Conservation (phyloP, 768 basidiomycete genomes). For the Ramaria sp. region DNA sequence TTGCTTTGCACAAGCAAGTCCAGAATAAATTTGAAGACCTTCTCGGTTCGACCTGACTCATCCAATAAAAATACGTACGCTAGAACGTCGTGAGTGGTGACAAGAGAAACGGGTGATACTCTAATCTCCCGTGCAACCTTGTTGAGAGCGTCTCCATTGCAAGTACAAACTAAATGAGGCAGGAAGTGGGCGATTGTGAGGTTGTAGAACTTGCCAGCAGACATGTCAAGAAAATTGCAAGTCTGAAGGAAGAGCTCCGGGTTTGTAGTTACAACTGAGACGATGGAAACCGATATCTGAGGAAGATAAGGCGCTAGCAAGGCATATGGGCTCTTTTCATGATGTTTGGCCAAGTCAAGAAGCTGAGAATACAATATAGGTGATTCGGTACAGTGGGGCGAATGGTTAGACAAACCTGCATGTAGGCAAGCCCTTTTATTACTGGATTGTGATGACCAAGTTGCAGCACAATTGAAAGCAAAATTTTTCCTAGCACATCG, state of each 20-base stretch:
- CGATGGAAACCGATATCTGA: constrained; percentile 53
- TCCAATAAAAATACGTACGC: constrained; percentile 56
- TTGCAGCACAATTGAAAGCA: constrained; percentile 55
- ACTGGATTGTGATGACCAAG: constrained; percentile 59
- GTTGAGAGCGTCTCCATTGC: constrained; percentile 48
- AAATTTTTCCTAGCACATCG: constrained; percentile 45
- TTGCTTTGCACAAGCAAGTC: constrained; percentile 41
- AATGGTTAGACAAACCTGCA: constrained; percentile 38
- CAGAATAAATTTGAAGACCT: constrained; percentile 52
- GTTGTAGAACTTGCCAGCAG: constrained; percentile 49
- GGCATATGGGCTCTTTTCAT: constrained; percentile 52
- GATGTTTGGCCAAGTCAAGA: constrained; percentile 40
- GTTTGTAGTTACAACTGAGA: constrained; percentile 45
- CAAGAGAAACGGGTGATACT: constrained; percentile 39
- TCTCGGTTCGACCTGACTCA: constrained; percentile 42
- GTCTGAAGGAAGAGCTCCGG: constrained; percentile 51
- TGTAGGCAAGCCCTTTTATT: constrained; percentile 55
- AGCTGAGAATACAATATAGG: constrained; percentile 32
- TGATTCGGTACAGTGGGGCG: background rate
- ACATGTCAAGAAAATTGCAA: constrained; percentile 56
- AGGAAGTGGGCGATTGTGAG: constrained; percentile 54
- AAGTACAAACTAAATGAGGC: constrained; percentile 56
- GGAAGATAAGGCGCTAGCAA: constrained; percentile 63
- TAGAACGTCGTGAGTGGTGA: constrained; percentile 50
- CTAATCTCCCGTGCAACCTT: constrained; percentile 46